phyloP scores from a whole-genome alignment of 1,284 basidiomycete species.

The Phenoliferia sp. region DNA sequence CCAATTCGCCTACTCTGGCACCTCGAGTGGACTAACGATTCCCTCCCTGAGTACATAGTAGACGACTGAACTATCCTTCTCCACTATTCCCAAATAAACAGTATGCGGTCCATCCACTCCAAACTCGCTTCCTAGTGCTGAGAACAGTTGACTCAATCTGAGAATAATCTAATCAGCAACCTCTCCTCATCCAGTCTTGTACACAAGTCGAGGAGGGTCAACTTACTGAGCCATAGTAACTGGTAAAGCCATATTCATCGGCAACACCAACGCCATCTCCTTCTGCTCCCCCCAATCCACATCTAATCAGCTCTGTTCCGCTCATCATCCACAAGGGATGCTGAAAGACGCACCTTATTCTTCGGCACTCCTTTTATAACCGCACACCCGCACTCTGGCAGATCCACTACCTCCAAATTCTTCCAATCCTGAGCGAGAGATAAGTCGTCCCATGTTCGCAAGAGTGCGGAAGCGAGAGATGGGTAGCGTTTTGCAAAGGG shows the following conservation, averaged over 20 bases:
- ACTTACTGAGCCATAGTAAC: too few species aligned
- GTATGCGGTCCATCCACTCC: not conserved
- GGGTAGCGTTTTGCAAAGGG: constrained; percentile 31
- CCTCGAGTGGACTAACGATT: constrained; percentile 35
- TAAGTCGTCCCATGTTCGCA: constrained; percentile 42
- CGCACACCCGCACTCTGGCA: constrained; percentile 10
- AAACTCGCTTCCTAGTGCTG: too few species aligned
- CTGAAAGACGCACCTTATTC: constrained; percentile 2
- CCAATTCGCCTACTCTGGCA: constrained; percentile 25
- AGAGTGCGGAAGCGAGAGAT: constrained; percentile 37
- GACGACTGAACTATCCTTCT: constrained; percentile 33
- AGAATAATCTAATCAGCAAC: too few species aligned
- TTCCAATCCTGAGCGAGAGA: constrained; percentile 34
- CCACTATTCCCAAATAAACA: constrained; percentile 30
- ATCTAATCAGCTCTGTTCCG: not conserved
- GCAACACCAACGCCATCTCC: constrained; percentile 27
- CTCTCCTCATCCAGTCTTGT: too few species aligned
- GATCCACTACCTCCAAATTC: constrained; percentile 22
- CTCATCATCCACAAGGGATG: not conserved
- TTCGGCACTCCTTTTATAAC: constrained; percentile 12
- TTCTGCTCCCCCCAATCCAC: not conserved
- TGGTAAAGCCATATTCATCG: constrained; percentile 31
- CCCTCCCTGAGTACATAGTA: constrained; percentile 34
- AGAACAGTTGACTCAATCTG: too few species aligned
- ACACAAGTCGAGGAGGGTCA: too few species aligned